Evolutionary conservation across 768 basidiomycete species (phyloP).

Genomic region (Podaxis rugospora): DNA sequence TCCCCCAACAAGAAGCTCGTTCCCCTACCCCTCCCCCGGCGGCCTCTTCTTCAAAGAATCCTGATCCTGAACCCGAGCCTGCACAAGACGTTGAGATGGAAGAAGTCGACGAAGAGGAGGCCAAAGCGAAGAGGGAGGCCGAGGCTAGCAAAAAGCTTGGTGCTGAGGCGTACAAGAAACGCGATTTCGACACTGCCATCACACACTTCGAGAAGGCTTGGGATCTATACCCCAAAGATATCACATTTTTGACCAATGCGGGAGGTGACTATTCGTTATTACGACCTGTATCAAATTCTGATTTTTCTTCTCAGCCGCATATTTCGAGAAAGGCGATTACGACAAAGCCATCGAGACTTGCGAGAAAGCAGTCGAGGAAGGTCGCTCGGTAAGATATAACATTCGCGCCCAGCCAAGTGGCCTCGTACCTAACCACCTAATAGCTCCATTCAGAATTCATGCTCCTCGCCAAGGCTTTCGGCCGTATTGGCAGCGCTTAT

Average conservation of each 20-base stretch:
- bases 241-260: slow-evolving; percentile 90
- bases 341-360: slow-evolving; percentile 88
- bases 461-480: slow-evolving; percentile 90
- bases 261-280: slow-evolving; percentile 45
- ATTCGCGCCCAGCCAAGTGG: neutral
- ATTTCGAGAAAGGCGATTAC: slow-evolving; percentile 92
- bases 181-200: slow-evolving; percentile 75
- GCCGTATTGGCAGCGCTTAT: slow-evolving; percentile 85
- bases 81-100: slow-evolving; percentile 64
- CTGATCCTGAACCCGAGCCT: slow-evolving; percentile 33
- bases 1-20: slow-evolving; percentile 21
- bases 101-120: slow-evolving; percentile 66
- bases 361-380: slow-evolving; percentile 96
- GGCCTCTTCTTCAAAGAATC: slow-evolving; percentile 39
- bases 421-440: neutral
- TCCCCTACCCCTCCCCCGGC: slow-evolving; percentile 39
- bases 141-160: slow-evolving; percentile 78
- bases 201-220: slow-evolving; percentile 81
- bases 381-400: slow-evolving; percentile 54
- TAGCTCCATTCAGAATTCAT: slow-evolving; percentile 92
- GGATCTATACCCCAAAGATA: slow-evolving; percentile 90
- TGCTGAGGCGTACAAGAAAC: slow-evolving; percentile 78
- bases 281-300: neutral
- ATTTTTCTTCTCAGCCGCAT: slow-evolving; percentile 54
- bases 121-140: slow-evolving; percentile 70